Base-by-base conservation (phyloP, 495 filamentous ascomycete species). In the Hypoxylon intermedium region DNA sequence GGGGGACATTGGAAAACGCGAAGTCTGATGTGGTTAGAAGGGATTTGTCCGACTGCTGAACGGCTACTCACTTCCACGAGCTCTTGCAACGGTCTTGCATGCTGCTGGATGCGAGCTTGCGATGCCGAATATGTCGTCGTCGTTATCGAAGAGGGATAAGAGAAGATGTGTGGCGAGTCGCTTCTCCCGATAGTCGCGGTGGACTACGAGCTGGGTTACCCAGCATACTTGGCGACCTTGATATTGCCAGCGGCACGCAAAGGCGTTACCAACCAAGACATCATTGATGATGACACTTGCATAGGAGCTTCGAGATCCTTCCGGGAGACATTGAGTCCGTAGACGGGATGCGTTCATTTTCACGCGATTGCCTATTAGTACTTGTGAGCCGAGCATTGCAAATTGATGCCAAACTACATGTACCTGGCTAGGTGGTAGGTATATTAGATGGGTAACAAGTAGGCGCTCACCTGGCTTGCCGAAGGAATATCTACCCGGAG, bases 151-250 rank as follows among this genome's bases (percentile, higher is more conserved):
- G 34, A 69, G 54, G 11, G 51, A 18, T 46, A 69, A 53, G 21
- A 76, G 60, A 9, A 76, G 65, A 15, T 49, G 49, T 9, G 41
- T 60, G 53, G 74, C 70, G 44, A 76, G 61, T 47, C 70, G 66
- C 33, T 54, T 65, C 44, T 69, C 59, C 33, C 74, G 67, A 43
- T 61, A 74, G 38, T 69, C 61, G 28, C 23, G 42, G 44, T 70
- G 65, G 21, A 77, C 71, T 0, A 74, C 71, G 16, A 77, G 66
- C 55, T 77, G 73, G 53, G 74, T 75, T 16, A 77, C 45, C 74
- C 74, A 77, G 56, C 67, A 75, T 34, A 76, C 47, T 46, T 34
- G 66, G 52, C 36, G 64, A 5, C 49, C 51, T 23, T 69, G 9
- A 44, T 41, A 34, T 11, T 15, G 38, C 74, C 69, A 76, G 15